phyloP scores from a whole-genome alignment of 2,329 filamentous ascomycete species.

The Calonectria montana region DNA sequence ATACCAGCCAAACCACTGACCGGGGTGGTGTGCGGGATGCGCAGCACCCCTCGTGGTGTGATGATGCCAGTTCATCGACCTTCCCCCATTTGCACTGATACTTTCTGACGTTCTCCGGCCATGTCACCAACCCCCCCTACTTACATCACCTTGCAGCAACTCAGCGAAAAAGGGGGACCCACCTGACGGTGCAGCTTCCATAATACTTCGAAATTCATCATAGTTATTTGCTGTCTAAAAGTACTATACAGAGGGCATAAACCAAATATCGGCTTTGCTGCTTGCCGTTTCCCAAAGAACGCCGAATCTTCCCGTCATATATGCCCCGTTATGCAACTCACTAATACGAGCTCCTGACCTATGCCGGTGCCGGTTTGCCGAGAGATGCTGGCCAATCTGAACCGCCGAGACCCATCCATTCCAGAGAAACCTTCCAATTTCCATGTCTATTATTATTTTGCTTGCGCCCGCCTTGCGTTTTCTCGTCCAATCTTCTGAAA shows the following conservation, averaged over 20 bases:
- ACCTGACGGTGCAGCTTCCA: not conserved
- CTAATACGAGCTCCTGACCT: conserved; percentile 16
- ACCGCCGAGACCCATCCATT: conserved; percentile 10
- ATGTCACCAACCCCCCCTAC: not conserved
- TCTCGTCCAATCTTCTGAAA: conserved; percentile 58
- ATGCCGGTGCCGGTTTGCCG: conserved; percentile 5
- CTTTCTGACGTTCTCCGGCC: not conserved
- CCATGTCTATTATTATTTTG: conserved; percentile 40
- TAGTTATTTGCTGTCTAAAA: conserved; percentile 13
- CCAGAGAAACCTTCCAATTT: not conserved
- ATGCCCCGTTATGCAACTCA: conserved; percentile 17
- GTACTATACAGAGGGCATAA: conserved; percentile 25
- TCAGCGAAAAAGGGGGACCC: not conserved
- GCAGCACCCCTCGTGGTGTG: not conserved
- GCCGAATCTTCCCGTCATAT: conserved; percentile 37
- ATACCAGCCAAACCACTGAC: not conserved
- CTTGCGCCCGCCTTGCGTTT: conserved; percentile 52
- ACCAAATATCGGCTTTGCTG: conserved; percentile 20
- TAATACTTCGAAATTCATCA: not conserved
- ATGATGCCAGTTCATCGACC: conserved; percentile 10
- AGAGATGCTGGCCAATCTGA: conserved; percentile 20
- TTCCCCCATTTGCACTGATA: not conserved
- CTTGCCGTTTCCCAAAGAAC: conserved; percentile 32
- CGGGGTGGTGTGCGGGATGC: not conserved
- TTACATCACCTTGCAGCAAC: not conserved